These are phyloP conservation scores for Coriolopsis trogii DNA, from an alignment of 1,284 basidiomycete genomes.

Conservation along the genomic window DNA sequence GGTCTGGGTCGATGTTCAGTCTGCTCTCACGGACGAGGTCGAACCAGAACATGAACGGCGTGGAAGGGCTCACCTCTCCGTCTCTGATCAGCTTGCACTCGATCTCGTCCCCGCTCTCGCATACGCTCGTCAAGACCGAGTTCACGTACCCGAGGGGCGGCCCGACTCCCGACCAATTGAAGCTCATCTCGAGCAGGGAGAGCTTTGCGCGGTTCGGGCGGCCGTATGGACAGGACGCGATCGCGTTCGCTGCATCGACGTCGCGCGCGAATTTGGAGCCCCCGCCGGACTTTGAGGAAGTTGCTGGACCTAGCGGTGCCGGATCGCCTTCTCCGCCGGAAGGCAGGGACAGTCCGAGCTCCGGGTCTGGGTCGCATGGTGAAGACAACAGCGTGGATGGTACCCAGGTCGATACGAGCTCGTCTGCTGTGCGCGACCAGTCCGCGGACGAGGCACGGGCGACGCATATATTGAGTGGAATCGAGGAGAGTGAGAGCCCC, in stretches of 20 bases:
- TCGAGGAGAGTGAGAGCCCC: slow-evolving; percentile 6
- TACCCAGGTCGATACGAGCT: background rate
- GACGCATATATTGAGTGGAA: background rate
- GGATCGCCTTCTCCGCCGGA: background rate
- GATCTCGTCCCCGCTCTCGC: slow-evolving; percentile 53
- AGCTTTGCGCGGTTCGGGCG: slow-evolving; percentile 50
- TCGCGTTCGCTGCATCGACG: slow-evolving; percentile 42
- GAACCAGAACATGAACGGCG: slow-evolving; percentile 29
- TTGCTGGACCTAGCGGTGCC: slow-evolving; percentile 10
- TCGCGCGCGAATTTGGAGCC: slow-evolving; percentile 40
- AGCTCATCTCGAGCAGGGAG: slow-evolving; percentile 50
- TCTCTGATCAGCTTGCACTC: slow-evolving; percentile 47
- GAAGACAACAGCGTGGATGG: background rate
- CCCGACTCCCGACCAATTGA: slow-evolving; percentile 55
- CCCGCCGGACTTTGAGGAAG: slow-evolving; percentile 40
- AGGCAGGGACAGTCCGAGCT: background rate
- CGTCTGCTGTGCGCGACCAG: background rate
- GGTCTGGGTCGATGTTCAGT: slow-evolving; percentile 40
- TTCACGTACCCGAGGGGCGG: slow-evolving; percentile 51
- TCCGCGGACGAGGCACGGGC: background rate
- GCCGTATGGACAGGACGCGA: slow-evolving; percentile 53
- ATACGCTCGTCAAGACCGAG: slow-evolving; percentile 51
- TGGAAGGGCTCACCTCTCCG: slow-evolving; percentile 37
- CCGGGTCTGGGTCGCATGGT: background rate
- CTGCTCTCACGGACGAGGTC: slow-evolving; percentile 32